Evolutionary conservation across 192 early-diverging fungal species (phyloP), one percentile per base, ranked within the genome.

Genomic region (Podochytrium sp.): DNA sequence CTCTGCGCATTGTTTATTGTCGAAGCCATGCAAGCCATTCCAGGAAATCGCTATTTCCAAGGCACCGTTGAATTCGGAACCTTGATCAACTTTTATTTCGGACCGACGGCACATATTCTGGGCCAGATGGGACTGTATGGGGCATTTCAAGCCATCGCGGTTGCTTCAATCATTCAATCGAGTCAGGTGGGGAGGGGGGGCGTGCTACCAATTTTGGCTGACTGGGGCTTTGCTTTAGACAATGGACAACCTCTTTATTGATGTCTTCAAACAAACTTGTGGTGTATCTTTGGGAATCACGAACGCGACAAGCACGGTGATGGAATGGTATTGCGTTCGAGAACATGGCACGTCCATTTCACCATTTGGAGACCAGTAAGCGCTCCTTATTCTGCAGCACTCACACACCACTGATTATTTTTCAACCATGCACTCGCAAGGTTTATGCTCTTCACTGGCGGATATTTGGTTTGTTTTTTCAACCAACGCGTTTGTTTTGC

Each of bases 41-140:
- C 86, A 0, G 86, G 86, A 58, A 88, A 88, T 57, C 76, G 77
- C 38, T 75, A 85, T 59, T 88, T 88, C 43, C 81, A 85, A 75
- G 86, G 86, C 20, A 83, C 80, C 2, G 86, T 88, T 20, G 86
- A 88, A 63, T 88, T 80, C 76, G 84, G 79, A 1, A 88, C 86
- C 32, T 71, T 88, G 14, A 85, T 88, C 78, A 82, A 87, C 68
- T 88, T 88, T 71, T 88, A 86, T 61, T 88, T 88, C 62, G 83
- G 80, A 37, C 41, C 73, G 18, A 6, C 6, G 33, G 72, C 75
- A 10, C 84, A 87, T 64, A 68, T 78, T 41, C 32, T 79, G 1
- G 83, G 83, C 2, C 86, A 88, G 65, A 63, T 84, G 16, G 47
- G 81, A 1, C 69, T 88, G 27, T 88, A 84, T 66, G 82, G 81